Evolutionary conservation across 2,329 filamentous ascomycete species (phyloP).

Genomic region (Phyllosticta capitalensis): DNA sequence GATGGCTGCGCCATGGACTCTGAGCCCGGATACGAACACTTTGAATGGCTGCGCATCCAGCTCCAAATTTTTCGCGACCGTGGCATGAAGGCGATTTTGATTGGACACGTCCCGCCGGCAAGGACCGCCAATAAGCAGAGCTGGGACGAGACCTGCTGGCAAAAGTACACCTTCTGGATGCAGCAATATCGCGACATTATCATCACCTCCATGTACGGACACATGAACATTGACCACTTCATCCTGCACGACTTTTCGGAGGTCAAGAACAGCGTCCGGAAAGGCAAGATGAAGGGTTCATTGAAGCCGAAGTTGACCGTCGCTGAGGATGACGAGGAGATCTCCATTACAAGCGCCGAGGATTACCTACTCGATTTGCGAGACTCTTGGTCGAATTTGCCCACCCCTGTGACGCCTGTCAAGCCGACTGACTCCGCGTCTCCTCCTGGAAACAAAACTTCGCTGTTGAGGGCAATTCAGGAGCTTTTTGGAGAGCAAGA

Average conservation of each 20-base stretch:
- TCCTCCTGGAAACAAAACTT: slow-evolving; percentile 4
- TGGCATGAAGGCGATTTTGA: slow-evolving; percentile 88
- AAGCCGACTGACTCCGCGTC: slow-evolving; percentile 14
- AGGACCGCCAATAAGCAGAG: slow-evolving; percentile 72
- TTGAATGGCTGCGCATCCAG: slow-evolving; percentile 92
- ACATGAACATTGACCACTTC: slow-evolving; percentile 99
- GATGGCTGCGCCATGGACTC: slow-evolving; percentile 72
- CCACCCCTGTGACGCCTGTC: slow-evolving; percentile 35
- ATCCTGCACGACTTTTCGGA: slow-evolving; percentile 78
- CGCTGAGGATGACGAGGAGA: slow-evolving; percentile 30
- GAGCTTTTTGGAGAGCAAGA: slow-evolving; percentile 8
- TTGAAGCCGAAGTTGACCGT: slow-evolving; percentile 1
- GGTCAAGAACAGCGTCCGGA: slow-evolving; percentile 50
- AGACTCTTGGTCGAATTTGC: slow-evolving; percentile 66
- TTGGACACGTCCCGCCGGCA: slow-evolving; percentile 88
- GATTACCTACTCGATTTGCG: slow-evolving; percentile 75
- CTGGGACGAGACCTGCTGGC: slow-evolving; percentile 98
- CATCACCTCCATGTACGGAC: slow-evolving; percentile 69
- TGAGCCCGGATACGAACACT: slow-evolving; percentile 85
- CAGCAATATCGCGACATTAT: slow-evolving; percentile 87
- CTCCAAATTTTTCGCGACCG: slow-evolving; percentile 71
- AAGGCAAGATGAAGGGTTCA: slow-evolving; percentile 30
- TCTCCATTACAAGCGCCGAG: slow-evolving; percentile 57
- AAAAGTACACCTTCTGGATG: slow-evolving; percentile 89
- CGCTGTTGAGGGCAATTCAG: slow-evolving; percentile 6